phyloP scores from a whole-genome alignment of 2,329 filamentous ascomycete species.

The Fusarium sp. region DNA sequence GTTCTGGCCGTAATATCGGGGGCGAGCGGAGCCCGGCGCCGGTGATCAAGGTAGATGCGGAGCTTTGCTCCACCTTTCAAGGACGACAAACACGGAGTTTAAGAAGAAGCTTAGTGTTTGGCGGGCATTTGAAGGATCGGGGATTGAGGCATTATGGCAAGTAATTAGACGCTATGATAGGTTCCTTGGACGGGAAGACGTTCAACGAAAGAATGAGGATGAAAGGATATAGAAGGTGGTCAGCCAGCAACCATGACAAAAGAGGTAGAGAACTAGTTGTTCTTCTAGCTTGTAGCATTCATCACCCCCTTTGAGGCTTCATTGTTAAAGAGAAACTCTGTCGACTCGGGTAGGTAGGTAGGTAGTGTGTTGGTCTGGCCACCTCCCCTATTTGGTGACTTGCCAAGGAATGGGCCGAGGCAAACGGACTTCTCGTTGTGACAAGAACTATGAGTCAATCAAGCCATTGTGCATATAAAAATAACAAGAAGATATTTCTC shows the following conservation, averaged over 20 bases:
- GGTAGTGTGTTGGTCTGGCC: not conserved
- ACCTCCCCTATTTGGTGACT: not conserved
- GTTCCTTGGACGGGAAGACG: not conserved
- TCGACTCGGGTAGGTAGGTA: not conserved
- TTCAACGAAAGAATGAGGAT: not conserved
- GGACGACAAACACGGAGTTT: constrained; percentile 49
- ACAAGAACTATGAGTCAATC: constrained; percentile 12
- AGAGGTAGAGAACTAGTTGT: not conserved
- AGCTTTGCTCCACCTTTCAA: constrained; percentile 54
- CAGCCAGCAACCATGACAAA: not conserved
- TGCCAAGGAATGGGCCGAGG: not conserved
- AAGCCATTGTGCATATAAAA: constrained; percentile 1
- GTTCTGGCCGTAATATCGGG: constrained; percentile 52
- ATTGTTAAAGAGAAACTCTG: too few relatives aligned
- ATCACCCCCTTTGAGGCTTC: not conserved
- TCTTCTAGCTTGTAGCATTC: not conserved
- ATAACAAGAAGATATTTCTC: not conserved
- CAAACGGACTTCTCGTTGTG: not conserved
- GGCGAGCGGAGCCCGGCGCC: constrained; percentile 46
- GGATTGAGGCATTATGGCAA: constrained; percentile 35
- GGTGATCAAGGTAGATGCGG: constrained; percentile 40
- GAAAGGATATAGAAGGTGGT: constrained; percentile 31
- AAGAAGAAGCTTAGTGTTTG: constrained; percentile 42
- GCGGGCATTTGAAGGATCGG: constrained; percentile 37
- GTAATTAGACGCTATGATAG: constrained; percentile 36